Conservation (phyloP, 1,284 basidiomycete species). For the Peniophora sp. region DNA sequence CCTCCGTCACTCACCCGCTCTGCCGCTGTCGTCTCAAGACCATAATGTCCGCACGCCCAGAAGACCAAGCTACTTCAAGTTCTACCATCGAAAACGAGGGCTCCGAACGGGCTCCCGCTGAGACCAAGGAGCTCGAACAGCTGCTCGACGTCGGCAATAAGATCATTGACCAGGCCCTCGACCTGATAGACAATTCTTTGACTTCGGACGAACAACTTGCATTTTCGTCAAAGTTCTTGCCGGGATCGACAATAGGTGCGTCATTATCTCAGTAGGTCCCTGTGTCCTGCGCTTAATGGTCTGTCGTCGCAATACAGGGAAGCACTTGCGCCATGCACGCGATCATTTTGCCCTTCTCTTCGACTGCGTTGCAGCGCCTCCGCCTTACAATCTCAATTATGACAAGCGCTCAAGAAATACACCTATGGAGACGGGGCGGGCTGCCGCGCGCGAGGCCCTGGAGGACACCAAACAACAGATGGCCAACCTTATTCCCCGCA, state of each 20-base stretch:
- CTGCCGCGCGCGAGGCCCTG: slow-evolving; percentile 50
- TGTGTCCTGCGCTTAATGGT: neutral
- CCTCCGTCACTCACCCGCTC: neutral
- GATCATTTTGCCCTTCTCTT: slow-evolving; percentile 70
- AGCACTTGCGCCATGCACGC: slow-evolving; percentile 74
- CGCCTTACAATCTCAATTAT: slow-evolving; percentile 60
- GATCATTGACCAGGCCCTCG: slow-evolving; percentile 62
- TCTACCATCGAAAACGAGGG: neutral
- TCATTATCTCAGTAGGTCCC: slow-evolving; percentile 1
- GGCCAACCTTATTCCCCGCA: slow-evolving; percentile 39
- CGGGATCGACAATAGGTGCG: slow-evolving; percentile 76
- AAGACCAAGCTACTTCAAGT: neutral
- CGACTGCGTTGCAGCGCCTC: slow-evolving; percentile 39
- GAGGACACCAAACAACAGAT: slow-evolving; percentile 49
- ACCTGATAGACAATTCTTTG: slow-evolving; percentile 58
- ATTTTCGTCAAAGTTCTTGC: slow-evolving; percentile 58
- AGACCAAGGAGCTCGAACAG: slow-evolving; percentile 30
- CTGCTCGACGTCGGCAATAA: slow-evolving; percentile 58
- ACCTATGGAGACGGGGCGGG: slow-evolving; percentile 67
- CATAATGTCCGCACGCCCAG: neutral
- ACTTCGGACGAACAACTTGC: slow-evolving; percentile 60
- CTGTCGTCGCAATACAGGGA: slow-evolving; percentile 37
- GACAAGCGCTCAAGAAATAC: slow-evolving; percentile 69
- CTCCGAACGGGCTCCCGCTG: slow-evolving; percentile 7
- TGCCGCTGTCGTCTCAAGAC: neutral